These are phyloP conservation scores for Ganoderma leucocontextum DNA, from an alignment of 1,284 basidiomycete species.

Conservation along the genomic window DNA sequence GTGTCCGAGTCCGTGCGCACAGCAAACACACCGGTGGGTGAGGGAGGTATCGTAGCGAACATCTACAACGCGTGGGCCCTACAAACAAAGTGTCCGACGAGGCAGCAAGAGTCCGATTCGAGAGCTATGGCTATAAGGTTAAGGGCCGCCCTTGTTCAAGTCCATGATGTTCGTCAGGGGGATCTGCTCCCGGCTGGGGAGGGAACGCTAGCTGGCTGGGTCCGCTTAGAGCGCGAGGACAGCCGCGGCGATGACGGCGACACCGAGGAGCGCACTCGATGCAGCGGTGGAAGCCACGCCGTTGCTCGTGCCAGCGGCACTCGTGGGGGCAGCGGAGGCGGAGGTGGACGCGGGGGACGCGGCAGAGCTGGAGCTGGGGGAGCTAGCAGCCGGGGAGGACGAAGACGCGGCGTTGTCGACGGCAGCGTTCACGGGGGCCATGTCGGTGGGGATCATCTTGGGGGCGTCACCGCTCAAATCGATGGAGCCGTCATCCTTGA, in stretches of 20 bases:
- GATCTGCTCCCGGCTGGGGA: neutral
- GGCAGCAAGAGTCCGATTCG: slow-evolving; percentile 9
- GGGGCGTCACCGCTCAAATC: slow-evolving; percentile 58
- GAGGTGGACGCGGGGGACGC: slow-evolving; percentile 39
- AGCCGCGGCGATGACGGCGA: slow-evolving; percentile 59
- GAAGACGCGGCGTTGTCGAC: slow-evolving; percentile 40
- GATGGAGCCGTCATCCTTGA: slow-evolving; percentile 60
- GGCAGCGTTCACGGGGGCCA: slow-evolving; percentile 48
- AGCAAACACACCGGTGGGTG: slow-evolving; percentile 25
- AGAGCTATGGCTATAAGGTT: slow-evolving; percentile 33
- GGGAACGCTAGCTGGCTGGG: neutral
- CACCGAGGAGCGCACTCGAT: slow-evolving; percentile 56
- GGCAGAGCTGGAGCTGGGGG: slow-evolving; percentile 39
- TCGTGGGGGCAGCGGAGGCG: slow-evolving; percentile 33
- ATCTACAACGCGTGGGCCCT: slow-evolving; percentile 32
- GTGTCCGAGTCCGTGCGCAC: slow-evolving; percentile 34
- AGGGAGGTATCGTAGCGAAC: slow-evolving; percentile 31
- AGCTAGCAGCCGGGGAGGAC: slow-evolving; percentile 35
- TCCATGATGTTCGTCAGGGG: slow-evolving; percentile 28
- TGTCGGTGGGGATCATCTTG: slow-evolving; percentile 65
- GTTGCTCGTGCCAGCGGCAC: slow-evolving; percentile 42
- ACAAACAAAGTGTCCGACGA: slow-evolving; percentile 24
- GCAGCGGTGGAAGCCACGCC: slow-evolving; percentile 60
- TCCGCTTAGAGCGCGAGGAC: slow-evolving; percentile 62
- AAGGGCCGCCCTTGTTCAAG: slow-evolving; percentile 18